phyloP scores from a whole-genome alignment of 495 filamentous ascomycete genomes.

The Evansstolkia leycettana region DNA sequence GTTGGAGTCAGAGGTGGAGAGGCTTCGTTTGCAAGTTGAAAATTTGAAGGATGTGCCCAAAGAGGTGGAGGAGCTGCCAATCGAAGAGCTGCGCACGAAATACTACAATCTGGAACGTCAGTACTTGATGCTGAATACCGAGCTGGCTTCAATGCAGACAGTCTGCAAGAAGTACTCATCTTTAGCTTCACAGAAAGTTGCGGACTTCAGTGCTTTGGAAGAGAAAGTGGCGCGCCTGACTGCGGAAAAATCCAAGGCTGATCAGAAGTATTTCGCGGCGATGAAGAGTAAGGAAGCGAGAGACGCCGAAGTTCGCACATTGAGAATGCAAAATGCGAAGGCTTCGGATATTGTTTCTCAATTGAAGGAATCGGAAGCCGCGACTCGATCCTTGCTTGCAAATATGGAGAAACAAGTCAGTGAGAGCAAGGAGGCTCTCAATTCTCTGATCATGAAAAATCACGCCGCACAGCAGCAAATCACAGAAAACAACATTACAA shows the following conservation, averaged over 20 bases:
- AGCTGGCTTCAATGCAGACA: slow-evolving; percentile 72
- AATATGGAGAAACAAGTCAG: slow-evolving; percentile 84
- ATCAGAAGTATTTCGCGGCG: slow-evolving; percentile 92
- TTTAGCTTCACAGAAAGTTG: slow-evolving; percentile 74
- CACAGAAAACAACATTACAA: slow-evolving; percentile 51
- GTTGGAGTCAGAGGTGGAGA: slow-evolving; percentile 68
- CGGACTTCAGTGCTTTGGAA: slow-evolving; percentile 60
- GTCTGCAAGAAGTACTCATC: slow-evolving; percentile 79
- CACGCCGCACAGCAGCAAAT: slow-evolving; percentile 57
- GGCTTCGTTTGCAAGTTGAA: slow-evolving; percentile 45
- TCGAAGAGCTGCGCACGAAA: slow-evolving; percentile 62
- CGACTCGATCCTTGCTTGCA: slow-evolving; percentile 46
- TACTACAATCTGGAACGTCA: slow-evolving; percentile 63
- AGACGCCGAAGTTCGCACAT: slow-evolving; percentile 59
- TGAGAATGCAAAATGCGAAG: slow-evolving; percentile 73
- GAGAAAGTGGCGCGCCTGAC: slow-evolving; percentile 61
- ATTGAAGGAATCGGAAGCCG: slow-evolving; percentile 74
- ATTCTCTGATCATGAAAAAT: slow-evolving; percentile 51
- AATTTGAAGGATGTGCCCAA: slow-evolving; percentile 28
- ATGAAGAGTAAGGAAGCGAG: slow-evolving; percentile 86
- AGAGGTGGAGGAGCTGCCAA: slow-evolving; percentile 28
- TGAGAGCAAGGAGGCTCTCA: slow-evolving; percentile 65
- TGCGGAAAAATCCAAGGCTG: slow-evolving; percentile 89
- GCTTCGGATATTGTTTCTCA: slow-evolving; percentile 88
- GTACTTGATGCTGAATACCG: slow-evolving; percentile 71